Evolutionary conservation across 2,329 filamentous ascomycete genomes (phyloP).

Genomic region (Bipolaris oryzae): DNA sequence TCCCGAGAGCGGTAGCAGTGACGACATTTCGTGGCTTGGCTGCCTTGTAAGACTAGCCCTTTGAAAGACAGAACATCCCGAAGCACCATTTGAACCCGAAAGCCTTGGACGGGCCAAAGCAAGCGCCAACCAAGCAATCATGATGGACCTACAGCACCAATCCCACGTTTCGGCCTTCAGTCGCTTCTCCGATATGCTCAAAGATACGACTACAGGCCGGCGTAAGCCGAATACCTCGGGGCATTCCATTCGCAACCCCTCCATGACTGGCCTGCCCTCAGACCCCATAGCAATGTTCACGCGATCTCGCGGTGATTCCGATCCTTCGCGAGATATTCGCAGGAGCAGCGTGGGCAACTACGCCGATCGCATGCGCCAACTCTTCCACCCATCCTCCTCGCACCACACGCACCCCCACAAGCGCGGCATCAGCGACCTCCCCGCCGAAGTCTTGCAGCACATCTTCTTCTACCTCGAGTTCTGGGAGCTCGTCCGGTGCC

Average conservation of each 20-base stretch:
- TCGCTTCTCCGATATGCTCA: constrained; percentile 23
- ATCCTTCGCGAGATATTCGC: constrained; percentile 6
- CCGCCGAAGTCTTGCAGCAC: constrained; percentile 20
- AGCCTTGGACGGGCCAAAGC: neutral
- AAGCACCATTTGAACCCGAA: neutral
- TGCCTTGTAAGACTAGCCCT: neutral
- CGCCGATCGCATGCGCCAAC: constrained; percentile 22
- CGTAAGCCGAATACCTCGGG: constrained; percentile 10
- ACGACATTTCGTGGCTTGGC: constrained; percentile 3
- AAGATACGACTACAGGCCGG: constrained; percentile 21
- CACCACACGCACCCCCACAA: constrained; percentile 1
- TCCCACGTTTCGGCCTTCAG: constrained; percentile 20
- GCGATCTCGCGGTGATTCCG: constrained; percentile 4
- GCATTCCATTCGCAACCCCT: constrained; percentile 8
- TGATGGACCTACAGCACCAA: constrained; percentile 18
- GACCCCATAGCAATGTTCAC: constrained; percentile 2
- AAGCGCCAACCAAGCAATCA: neutral
- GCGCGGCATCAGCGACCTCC: constrained; percentile 13
- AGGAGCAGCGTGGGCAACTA: constrained; percentile 26
- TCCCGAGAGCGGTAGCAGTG: constrained; percentile 5
- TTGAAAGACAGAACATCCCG: neutral
- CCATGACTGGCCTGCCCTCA: constrained; percentile 4
- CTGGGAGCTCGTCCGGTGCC: constrained; percentile 15
- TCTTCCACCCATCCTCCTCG: constrained; percentile 7
- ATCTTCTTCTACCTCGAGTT: constrained; percentile 20